A percentile compares a stretch with the other conserved stretches of the same genome.
Evolutionary conservation across 2,329 filamentous ascomycete genomes (phyloP).

Genomic region (Botrytis byssoidea): DNA sequence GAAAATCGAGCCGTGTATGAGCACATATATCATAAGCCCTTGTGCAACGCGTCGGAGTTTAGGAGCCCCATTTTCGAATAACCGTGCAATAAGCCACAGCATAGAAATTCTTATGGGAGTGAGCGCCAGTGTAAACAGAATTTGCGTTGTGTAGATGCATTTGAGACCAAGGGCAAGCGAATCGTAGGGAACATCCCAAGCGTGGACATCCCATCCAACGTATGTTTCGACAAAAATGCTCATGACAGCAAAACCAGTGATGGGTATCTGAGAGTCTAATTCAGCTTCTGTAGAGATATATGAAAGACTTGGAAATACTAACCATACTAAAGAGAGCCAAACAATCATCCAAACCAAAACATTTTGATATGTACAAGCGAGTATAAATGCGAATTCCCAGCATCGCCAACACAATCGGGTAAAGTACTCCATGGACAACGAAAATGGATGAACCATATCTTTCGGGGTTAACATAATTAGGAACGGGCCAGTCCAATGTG

Average conservation of each 20-base stretch:
- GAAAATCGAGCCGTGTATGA: not conserved
- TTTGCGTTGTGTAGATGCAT: not conserved
- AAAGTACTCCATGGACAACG: not conserved
- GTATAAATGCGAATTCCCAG: not conserved
- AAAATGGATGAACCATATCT: not conserved
- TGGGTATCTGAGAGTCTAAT: not conserved
- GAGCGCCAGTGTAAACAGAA: not conserved
- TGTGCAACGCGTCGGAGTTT: not conserved
- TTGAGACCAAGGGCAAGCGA: not conserved
- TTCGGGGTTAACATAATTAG: not conserved
- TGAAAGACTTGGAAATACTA: not conserved
- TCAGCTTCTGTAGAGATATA: not conserved
- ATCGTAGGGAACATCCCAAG: not conserved
- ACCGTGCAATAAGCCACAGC: not conserved
- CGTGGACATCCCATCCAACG: constrained; percentile 2
- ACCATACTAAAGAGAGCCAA: constrained; percentile 4
- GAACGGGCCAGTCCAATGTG: not conserved
- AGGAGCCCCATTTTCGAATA: not conserved
- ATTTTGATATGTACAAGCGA: not conserved
- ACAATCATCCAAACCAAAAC: not conserved
- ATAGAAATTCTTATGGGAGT: not conserved
- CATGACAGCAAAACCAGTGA: not conserved
- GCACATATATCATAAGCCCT: not conserved
- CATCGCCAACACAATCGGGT: not conserved
- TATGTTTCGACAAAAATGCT: not conserved